Base-by-base conservation (phyloP, 2,329 filamentous ascomycete genomes). In the Penicillium sp. region DNA sequence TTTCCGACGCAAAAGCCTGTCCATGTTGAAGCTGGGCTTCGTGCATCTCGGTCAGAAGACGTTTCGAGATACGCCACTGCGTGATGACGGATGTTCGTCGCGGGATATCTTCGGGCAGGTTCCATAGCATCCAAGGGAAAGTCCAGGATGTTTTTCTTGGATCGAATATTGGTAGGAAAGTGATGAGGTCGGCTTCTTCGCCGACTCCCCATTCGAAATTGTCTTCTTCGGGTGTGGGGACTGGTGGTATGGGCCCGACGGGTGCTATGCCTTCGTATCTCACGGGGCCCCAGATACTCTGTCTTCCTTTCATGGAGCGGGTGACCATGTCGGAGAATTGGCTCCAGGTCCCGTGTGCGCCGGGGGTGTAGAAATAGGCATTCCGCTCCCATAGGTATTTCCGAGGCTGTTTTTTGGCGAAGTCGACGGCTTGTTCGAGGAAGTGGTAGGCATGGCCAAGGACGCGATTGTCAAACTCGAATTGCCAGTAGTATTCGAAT, bases 401-500 rank as follows among this genome's bases (percentile, higher is more conserved):
- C 36, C 82, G 75, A 0, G 83, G 82, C 63, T 83, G 78, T 36
- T 76, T 72, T 52, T 77, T 76, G 11, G 78, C 79, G 58, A 83
- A 84, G 1, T 79, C 72, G 19, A 76, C 73, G 7, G 91, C 72
- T 57, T 85, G 85, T 61, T 87, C 81, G 40, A 91, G 79, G 63
- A 91, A 84, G 60, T 91, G 85, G 70, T 91, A 90, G 69, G 90
- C 83, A 57, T 91, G 87, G 14, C 89, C 88, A 0, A 84, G 89
- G 65, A 86, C 85, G 43, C 89, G 81, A 35, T 86, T 84, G 66
- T 92, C 88, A 69, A 90, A 87, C 67, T 92, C 89, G 87, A 87
- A 90, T 67, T 91, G 90, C 88, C 89, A 92, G 59, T 90, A 78
- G 63, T 82, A 89, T 61, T 90, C 87, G 59, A 88, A 92, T 62